Evolutionary conservation across 257 asterid species (phyloP).

Genomic region (Nicotiana tomentosiformis): DNA sequence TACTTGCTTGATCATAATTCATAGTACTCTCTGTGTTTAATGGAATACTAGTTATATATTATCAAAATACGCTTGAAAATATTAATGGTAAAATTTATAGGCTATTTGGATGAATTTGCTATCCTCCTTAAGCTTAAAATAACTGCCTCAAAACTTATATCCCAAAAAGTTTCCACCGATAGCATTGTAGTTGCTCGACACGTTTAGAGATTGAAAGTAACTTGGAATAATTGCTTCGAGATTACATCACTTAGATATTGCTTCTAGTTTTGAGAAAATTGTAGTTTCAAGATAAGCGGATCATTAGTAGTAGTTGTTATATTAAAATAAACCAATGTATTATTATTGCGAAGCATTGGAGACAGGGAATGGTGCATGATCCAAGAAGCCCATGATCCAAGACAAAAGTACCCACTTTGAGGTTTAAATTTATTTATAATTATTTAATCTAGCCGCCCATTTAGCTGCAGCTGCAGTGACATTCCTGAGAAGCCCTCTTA

Average conservation of each 20-base stretch:
- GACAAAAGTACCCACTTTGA: constrained; percentile 26
- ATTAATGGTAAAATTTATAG: no score
- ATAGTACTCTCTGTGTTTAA: no score
- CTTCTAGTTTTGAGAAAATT: background rate
- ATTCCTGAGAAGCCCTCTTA: constrained; percentile 11
- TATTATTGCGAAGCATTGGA: constrained; percentile 12
- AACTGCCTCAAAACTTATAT: no score
- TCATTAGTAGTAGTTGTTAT: background rate
- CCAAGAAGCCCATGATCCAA: constrained; percentile 89
- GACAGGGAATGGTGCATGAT: constrained; percentile 39
- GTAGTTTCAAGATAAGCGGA: background rate
- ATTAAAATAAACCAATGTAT: background rate
- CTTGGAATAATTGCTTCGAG: background rate
- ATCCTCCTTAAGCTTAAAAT: no score
- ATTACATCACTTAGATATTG: background rate
- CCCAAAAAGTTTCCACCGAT: no score
- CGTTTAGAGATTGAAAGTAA: background rate
- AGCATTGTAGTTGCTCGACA: no score
- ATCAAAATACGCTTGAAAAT: no score
- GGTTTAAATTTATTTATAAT: background rate
- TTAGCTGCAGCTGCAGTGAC: background rate
- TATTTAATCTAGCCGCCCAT: background rate
- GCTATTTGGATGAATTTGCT: no score
- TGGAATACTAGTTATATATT: no score
- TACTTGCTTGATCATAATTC: no score